Percentiles rank a stretch among this genome's conserved stretches.
Conservation (phyloP, 73 alveolate genomes). For the Tetrahymena thermophila region DNA sequence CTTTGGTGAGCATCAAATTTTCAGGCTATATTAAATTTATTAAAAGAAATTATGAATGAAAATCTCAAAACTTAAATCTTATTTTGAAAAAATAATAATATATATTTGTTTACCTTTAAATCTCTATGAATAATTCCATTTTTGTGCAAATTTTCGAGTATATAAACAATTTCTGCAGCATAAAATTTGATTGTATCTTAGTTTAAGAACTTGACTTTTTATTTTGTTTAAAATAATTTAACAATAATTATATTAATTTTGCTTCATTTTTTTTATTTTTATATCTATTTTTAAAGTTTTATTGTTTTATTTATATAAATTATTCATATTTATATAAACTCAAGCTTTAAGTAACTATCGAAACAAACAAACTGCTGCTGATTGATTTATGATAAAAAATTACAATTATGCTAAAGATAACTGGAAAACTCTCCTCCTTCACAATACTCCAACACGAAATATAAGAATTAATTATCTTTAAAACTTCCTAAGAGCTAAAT, state of each 20-base stretch:
- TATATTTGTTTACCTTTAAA: slow-evolving; percentile 14
- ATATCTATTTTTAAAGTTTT: too few relatives aligned
- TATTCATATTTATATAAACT: too few relatives aligned
- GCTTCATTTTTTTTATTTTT: too few relatives aligned
- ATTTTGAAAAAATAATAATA: background rate
- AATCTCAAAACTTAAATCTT: too few relatives aligned
- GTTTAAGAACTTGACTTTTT: background rate
- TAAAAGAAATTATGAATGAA: too few relatives aligned
- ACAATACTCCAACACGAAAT: slow-evolving; percentile 46
- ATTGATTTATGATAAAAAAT: background rate
- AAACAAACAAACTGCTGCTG: background rate
- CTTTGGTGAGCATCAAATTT: slow-evolving; percentile 28
- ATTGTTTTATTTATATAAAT: background rate
- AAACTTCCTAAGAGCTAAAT: slow-evolving; percentile 43
- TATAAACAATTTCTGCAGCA: slow-evolving; percentile 51
- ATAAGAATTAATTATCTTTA: slow-evolving; percentile 43
- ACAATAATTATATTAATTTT: too few relatives aligned
- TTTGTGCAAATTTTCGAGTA: slow-evolving; percentile 48
- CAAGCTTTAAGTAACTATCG: too few relatives aligned
- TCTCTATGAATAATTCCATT: slow-evolving; percentile 66
- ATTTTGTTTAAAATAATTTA: too few relatives aligned
- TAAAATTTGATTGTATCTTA: slow-evolving; percentile 45
- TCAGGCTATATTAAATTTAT: background rate
- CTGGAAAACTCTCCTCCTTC: slow-evolving; percentile 62
- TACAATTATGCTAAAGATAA: slow-evolving; percentile 27